A percentile compares a stretch with the other conserved stretches of the same genome.
Evolutionary conservation across 2,329 filamentous ascomycete genomes (phyloP).

Genomic region (Capronia epimyces): DNA sequence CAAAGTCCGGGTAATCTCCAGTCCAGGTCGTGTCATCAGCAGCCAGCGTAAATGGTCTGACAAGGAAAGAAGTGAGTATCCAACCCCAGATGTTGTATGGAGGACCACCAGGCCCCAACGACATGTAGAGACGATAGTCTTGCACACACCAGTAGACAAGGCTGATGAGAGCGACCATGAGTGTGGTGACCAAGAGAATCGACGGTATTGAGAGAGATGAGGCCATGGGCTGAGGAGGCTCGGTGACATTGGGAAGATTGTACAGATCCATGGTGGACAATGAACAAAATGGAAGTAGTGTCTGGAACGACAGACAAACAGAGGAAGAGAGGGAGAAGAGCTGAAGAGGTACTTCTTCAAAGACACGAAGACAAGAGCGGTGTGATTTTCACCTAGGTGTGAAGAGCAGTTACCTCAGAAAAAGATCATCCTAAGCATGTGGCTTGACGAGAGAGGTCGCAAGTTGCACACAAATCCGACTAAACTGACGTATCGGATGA

Average conservation of each 20-base stretch:
- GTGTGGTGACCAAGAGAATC: conserved; percentile 3
- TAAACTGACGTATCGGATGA: conserved; percentile 19
- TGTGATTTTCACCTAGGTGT: conserved; percentile 4
- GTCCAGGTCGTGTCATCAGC: conserved; percentile 13
- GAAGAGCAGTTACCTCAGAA: conserved; percentile 11
- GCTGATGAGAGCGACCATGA: conserved; percentile 6
- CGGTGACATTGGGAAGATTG: conserved; percentile 16
- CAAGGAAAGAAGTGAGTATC: conserved; percentile 26
- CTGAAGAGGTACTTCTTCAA: conserved; percentile 2
- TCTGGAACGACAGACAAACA: not conserved
- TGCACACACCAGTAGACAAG: conserved; percentile 23
- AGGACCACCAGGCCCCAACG: conserved; percentile 36
- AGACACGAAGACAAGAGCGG: conserved; percentile 7
- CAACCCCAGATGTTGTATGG: conserved; percentile 37
- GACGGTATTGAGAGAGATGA: conserved; percentile 10
- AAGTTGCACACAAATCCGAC: conserved; percentile 6
- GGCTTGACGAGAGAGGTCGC: conserved; percentile 5
- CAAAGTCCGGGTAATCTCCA: conserved; percentile 18
- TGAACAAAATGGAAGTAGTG: not conserved
- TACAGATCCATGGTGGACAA: conserved; percentile 17
- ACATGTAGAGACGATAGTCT: conserved; percentile 36
- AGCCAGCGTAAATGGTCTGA: conserved; percentile 22
- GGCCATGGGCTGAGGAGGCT: conserved; percentile 14
- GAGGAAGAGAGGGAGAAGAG: not conserved
- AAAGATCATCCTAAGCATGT: conserved; percentile 13